A percentile compares a stretch with the other conserved stretches of the same genome.
phyloP scores from a whole-genome alignment of 2,329 filamentous ascomycete species.

The Coleophoma eucalyptorum region DNA sequence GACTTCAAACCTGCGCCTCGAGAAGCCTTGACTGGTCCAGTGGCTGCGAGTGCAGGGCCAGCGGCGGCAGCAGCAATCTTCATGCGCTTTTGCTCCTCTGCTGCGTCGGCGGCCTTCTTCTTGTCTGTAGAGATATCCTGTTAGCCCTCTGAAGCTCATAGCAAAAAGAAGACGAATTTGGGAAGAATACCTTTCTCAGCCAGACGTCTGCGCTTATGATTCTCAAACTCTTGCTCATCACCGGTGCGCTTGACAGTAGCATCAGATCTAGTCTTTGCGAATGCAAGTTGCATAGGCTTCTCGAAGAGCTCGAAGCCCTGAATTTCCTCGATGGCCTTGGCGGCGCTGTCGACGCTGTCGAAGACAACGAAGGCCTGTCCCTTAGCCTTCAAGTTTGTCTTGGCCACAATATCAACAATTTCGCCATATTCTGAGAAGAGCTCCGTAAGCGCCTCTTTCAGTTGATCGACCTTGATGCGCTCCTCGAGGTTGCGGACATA shows the following conservation, averaged over 20 bases:
- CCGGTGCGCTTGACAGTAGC: constrained; percentile 75
- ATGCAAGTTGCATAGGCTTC: constrained; percentile 81
- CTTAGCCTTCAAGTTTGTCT: constrained; percentile 86
- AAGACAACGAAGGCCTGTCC: constrained; percentile 96
- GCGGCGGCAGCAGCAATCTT: constrained; percentile 45
- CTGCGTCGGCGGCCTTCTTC: constrained; percentile 79
- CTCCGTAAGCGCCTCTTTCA: constrained; percentile 69
- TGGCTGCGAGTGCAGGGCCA: constrained; percentile 39
- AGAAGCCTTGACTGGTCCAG: constrained; percentile 65
- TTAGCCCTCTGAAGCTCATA: too few relatives aligned
- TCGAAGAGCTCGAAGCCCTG: constrained; percentile 92
- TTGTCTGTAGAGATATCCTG: constrained; percentile 39
- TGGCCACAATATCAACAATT: constrained; percentile 80
- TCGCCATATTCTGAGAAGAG: constrained; percentile 88
- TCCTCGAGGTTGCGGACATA: constrained; percentile 87
- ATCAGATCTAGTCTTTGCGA: constrained; percentile 82
- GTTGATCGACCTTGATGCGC: constrained; percentile 74
- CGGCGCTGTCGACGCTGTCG: constrained; percentile 74
- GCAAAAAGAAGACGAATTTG: too few relatives aligned
- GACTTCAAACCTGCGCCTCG: constrained; percentile 74
- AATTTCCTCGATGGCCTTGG: constrained; percentile 79
- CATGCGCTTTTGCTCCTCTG: constrained; percentile 72
- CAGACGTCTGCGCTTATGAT: constrained; percentile 77
- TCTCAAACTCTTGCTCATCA: constrained; percentile 78
- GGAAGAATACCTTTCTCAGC: constrained; percentile 77